phyloP scores from a whole-genome alignment of 345 rosid genomes.

The Lumnitzera racemosa region DNA sequence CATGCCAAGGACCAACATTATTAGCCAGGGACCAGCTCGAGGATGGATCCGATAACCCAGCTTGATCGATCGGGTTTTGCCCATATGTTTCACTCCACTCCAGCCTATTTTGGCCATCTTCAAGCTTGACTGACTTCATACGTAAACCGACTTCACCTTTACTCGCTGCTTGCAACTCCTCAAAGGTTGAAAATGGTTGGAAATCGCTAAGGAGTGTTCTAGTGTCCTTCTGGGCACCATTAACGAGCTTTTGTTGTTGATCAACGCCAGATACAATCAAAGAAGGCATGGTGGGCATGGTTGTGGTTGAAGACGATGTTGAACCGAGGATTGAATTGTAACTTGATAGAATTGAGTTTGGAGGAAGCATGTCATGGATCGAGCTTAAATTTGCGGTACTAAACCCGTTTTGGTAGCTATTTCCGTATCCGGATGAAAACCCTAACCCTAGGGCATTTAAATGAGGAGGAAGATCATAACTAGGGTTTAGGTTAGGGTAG shows the following conservation, averaged over 20 bases:
- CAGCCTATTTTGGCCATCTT: conserved; percentile 28
- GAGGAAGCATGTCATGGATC: conserved; percentile 26
- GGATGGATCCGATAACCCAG: conserved; percentile 51
- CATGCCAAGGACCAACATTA: conserved; percentile 56
- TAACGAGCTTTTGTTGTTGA: conserved; percentile 38
- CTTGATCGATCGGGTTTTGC: conserved; percentile 39
- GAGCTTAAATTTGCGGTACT: conserved; percentile 9
- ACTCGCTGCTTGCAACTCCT: conserved; percentile 28
- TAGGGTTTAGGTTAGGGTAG: conserved; percentile 39
- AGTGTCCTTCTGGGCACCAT: conserved; percentile 21
- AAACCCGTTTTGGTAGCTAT: conserved; percentile 18
- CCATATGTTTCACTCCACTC: conserved; percentile 21
- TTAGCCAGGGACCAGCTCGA: conserved; percentile 38
- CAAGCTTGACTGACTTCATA: conserved; percentile 40
- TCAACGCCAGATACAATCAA: conserved; percentile 43
- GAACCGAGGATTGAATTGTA: conserved; percentile 31
- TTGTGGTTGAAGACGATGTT: conserved; percentile 22
- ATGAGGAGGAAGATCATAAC: conserved; percentile 51
- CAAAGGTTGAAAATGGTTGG: conserved; percentile 35
- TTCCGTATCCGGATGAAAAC: conserved; percentile 31
- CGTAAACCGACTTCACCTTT: neutral
- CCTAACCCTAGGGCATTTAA: conserved; percentile 52
- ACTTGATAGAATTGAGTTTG: conserved; percentile 44
- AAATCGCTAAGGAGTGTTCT: conserved; percentile 26
- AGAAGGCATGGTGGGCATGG: conserved; percentile 27